Conservation (phyloP, 2,329 filamentous ascomycete species). For the Aspergillus pseudonomiae region DNA sequence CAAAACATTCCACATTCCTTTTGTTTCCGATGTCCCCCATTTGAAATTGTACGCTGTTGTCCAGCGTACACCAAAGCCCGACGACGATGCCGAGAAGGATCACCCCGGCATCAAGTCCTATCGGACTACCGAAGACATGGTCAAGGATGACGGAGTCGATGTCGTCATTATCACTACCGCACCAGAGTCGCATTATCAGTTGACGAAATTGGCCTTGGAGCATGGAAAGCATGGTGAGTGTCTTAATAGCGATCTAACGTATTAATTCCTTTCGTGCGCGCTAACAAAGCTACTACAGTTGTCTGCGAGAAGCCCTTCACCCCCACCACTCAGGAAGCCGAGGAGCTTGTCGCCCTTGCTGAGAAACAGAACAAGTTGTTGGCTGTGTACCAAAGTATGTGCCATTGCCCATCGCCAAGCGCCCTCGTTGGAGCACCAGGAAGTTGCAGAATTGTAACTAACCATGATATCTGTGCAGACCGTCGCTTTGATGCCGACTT, state of each 20-base stretch:
- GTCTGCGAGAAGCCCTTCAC: conserved; percentile 84
- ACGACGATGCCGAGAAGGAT: conserved; percentile 69
- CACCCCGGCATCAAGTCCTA: conserved; percentile 68
- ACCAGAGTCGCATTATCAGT: conserved; percentile 69
- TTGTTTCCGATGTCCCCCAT: conserved; percentile 65
- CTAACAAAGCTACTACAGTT: conserved; percentile 45
- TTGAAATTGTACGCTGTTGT: conserved; percentile 75
- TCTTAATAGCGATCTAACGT: no score
- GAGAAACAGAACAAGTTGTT: conserved; percentile 56
- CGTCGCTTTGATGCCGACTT: conserved; percentile 79
- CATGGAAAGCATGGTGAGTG: conserved; percentile 66
- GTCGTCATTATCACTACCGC: conserved; percentile 73
- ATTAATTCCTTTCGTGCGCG: neutral
- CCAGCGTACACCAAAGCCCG: conserved; percentile 68
- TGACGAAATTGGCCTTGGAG: conserved; percentile 67
- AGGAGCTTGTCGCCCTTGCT: conserved; percentile 62
- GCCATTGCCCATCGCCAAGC: neutral
- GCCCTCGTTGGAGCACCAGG: neutral
- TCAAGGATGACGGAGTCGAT: conserved; percentile 68
- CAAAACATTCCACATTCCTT: conserved; percentile 83
- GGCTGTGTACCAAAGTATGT: conserved; percentile 68
- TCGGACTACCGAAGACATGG: conserved; percentile 62
- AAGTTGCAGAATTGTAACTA: neutral
- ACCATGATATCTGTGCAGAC: conserved; percentile 42
- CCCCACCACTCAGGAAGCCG: conserved; percentile 69